Evolutionary conservation across 2,329 filamentous ascomycete species (phyloP), one percentile per base, ranked within the genome.

Genomic region (Sclerotiophoma versabilis): DNA sequence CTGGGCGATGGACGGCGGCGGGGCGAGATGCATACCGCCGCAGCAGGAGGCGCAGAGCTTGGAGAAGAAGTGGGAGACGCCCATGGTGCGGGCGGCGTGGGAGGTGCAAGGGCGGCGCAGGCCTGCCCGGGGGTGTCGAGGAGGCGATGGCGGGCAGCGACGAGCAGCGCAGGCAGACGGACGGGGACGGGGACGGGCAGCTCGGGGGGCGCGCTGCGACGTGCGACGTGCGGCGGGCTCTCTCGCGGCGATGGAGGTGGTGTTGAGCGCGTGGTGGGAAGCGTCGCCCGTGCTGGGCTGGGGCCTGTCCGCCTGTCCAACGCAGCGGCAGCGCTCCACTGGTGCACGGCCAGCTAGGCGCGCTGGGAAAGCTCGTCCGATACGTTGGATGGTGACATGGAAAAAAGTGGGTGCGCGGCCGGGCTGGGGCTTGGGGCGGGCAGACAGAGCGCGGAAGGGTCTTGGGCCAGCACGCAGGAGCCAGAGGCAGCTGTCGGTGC

Each of bases 21-120:
- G 38, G 36, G 20, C 38, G 33, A 26, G 46, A 41, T 60, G 57
- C 70, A 62, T 62, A 75, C 74, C 69, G 56, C 71, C 72, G 63
- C 74, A 76, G 70, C 74, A 76, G 57, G 65, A 66, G 54, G 63
- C 62, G 61, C 73, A 73, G 59, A 73, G 59, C 60, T 65, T 70
- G 55, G 73, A 68, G 65, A 70, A 74, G 59, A 74, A 57, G 59
- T 61, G 60, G 57, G 72, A 69, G 54, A 76, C 59, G 57, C 70
- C 72, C 72, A 76, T 76, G 63, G 27, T 43, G 61, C 68, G 60
- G 60, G 55, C 60, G 62, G 57, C 61, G 30, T 27, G 41, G 17
- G 20, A 17, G 39, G 33, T 65, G 69, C 60, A 60, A 58, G 64
- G 67, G 45, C 38, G 39, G 44, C 42, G 43, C 48, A 42, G 38